A percentile compares a stretch with the other conserved stretches of the same genome.
Evolutionary conservation across 169 alveolate genomes (phyloP).

Genomic region (Miamiensis avidus): DNA sequence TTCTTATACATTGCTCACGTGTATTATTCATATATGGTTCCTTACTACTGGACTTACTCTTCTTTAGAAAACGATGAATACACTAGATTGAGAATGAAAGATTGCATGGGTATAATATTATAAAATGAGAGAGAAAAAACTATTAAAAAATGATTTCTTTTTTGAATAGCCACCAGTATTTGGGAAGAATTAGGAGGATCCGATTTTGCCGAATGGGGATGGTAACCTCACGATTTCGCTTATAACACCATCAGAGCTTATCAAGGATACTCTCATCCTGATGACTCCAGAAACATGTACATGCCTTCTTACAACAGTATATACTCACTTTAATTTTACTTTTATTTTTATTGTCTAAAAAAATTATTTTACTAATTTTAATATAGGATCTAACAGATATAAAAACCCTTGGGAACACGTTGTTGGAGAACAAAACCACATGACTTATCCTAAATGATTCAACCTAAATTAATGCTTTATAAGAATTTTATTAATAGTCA

Average conservation of each 20-base stretch:
- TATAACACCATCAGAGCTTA: constrained; percentile 32
- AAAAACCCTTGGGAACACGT: constrained; percentile 7
- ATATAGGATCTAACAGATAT: constrained; percentile 12
- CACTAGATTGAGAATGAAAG: constrained; percentile 49
- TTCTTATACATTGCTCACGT: constrained; percentile 25
- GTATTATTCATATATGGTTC: constrained; percentile 33
- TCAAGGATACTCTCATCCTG: constrained; percentile 46
- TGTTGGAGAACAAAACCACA: constrained; percentile 24
- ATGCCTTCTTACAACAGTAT: constrained; percentile 40
- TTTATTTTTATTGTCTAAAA: not conserved
- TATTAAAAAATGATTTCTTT: not conserved
- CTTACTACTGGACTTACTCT: constrained; percentile 43
- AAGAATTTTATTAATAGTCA: too few species aligned
- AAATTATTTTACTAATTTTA: too few species aligned
- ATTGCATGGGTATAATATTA: constrained; percentile 5
- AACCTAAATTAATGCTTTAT: too few species aligned
- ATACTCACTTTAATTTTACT: not conserved
- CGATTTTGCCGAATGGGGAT: constrained; percentile 41
- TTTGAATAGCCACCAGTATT: constrained; percentile 39
- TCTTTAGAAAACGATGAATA: constrained; percentile 45
- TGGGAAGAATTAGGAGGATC: constrained; percentile 40
- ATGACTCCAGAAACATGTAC: constrained; percentile 46
- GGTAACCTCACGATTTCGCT: constrained; percentile 50
- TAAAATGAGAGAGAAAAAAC: not conserved
- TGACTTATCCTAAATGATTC: constrained; percentile 31